Evolutionary conservation across 2,329 filamentous ascomycete species (phyloP).

Genomic region (Cladorrhinum sp.): DNA sequence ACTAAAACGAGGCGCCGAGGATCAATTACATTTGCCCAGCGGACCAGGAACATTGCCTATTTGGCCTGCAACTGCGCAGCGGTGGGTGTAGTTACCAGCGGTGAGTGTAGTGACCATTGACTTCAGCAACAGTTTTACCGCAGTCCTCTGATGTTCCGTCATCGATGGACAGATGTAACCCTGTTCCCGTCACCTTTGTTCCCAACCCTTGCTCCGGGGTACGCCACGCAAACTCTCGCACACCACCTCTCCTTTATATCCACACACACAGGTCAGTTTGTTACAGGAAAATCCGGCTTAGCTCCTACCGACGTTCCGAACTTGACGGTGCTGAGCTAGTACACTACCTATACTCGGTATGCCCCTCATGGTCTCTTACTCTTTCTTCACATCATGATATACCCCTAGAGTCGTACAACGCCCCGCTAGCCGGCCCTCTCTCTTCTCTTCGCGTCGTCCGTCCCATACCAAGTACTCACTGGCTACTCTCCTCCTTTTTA

Average conservation of each 20-base stretch:
- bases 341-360: constrained; percentile 9
- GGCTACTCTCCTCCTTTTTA: constrained; percentile 36
- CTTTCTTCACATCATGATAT: constrained; percentile 49
- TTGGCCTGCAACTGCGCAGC: too few relatives aligned
- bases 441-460: constrained; percentile 46
- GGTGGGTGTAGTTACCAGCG: too few relatives aligned
- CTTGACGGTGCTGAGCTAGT: constrained; percentile 43
- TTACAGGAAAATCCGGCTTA: constrained; percentile 50
- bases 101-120: too few relatives aligned
- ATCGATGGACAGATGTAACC: constrained; percentile 43
- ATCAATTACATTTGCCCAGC: too few relatives aligned
- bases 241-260: constrained; percentile 31
- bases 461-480: constrained; percentile 37
- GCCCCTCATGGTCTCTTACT: constrained; percentile 38
- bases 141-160: constrained; percentile 36
- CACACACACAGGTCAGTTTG: constrained; percentile 38
- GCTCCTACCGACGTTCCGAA: constrained; percentile 51
- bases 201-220: constrained; percentile 37
- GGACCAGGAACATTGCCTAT: too few relatives aligned
- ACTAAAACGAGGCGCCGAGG: too few relatives aligned
- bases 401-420: constrained; percentile 50
- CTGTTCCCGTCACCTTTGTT: constrained; percentile 28
- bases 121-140: too few relatives aligned
- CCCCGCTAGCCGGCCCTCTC: constrained; percentile 43
- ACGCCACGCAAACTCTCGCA: constrained; percentile 40